Evolutionary conservation across 352 stramenopile genomes (phyloP), one percentile per base, ranked within the genome.

Genomic region (Phytopythium chamaehyphon): DNA sequence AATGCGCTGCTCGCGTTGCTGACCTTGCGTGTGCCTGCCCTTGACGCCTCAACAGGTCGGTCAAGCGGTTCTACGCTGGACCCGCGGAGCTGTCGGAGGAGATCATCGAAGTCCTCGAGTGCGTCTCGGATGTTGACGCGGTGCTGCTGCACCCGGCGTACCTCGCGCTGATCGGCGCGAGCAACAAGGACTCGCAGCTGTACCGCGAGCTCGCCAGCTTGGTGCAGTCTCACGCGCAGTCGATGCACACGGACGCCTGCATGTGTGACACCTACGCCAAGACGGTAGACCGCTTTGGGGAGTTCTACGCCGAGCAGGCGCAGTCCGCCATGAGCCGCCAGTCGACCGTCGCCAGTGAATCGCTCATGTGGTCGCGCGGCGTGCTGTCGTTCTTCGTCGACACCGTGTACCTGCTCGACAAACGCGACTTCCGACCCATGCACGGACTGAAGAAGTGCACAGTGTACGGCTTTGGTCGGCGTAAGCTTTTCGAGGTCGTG

Each of bases 381-480:
- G 73, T 88, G 7, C 52, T 93, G 3, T 83, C 81, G 3, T 93
- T 88, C 59, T 93, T 88, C 55, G 84, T 77, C 1, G 83, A 93
- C 55, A 90, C 82, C 21, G 71, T 84, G 59, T 93, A 88, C 57
- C 61, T 81, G 18, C 61, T 93, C 40, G 80, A 93, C 63, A 93
- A 93, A 60, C 71, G 77, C 15, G 66, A 89, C 51, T 90, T 93
- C 57, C 76, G 69, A 15, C 69, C 80, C 3, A 73, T 54, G 37
- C 65, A 76, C 43, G 74, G 76, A 1, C 71, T 90, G 8, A 84
- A 87, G 51, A 73, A 76, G 57, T 93, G 83, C 55, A 67, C 61
- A 9, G 74, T 93, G 42, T 86, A 85, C 52, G 83, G 80, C 24
- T 93, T 93, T 61, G 80, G 80, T 1, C 77, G 76, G 18, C 70